Conservation (phyloP, 2,329 filamentous ascomycete species). For the Exophiala phaeomuriformis region DNA sequence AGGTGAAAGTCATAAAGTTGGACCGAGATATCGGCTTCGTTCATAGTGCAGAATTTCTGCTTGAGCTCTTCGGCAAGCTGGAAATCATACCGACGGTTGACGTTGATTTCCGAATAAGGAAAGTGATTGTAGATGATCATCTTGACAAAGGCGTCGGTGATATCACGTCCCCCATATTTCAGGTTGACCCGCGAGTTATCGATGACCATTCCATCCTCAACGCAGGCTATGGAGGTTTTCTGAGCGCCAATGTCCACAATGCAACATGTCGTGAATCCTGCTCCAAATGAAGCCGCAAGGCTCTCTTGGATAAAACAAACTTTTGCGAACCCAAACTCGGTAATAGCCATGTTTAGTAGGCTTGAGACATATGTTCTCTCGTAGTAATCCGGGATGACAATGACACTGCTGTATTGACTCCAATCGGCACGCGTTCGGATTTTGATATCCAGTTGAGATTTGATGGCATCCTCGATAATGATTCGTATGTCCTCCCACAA, state of each 20-base stretch:
- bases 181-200: slow-evolving; percentile 93
- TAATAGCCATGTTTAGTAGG: slow-evolving; percentile 75
- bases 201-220: slow-evolving; percentile 90
- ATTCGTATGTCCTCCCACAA: slow-evolving; percentile 81
- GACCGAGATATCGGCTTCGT: slow-evolving; percentile 80
- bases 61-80: slow-evolving; percentile 92
- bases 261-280: slow-evolving; percentile 86
- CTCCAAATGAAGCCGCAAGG: slow-evolving; percentile 87
- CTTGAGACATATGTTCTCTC: slow-evolving; percentile 87
- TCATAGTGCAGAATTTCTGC: slow-evolving; percentile 84
- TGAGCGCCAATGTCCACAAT: slow-evolving; percentile 95
- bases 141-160: slow-evolving; percentile 90
- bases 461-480: slow-evolving; percentile 78
- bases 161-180: slow-evolving; percentile 86
- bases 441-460: slow-evolving; percentile 69
- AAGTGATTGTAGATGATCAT: slow-evolving; percentile 98
- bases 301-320: slow-evolving; percentile 96
- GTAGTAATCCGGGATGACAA: slow-evolving; percentile 93
- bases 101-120: slow-evolving; percentile 89
- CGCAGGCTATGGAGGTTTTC: slow-evolving; percentile 94
- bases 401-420: slow-evolving; percentile 89
- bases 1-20: slow-evolving; percentile 87
- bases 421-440: slow-evolving; percentile 54
- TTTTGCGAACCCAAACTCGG: slow-evolving; percentile 79
- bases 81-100: slow-evolving; percentile 84